Evolutionary conservation across 352 stramenopile genomes (phyloP).

Genomic region (Globisporangium spinosum): DNA sequence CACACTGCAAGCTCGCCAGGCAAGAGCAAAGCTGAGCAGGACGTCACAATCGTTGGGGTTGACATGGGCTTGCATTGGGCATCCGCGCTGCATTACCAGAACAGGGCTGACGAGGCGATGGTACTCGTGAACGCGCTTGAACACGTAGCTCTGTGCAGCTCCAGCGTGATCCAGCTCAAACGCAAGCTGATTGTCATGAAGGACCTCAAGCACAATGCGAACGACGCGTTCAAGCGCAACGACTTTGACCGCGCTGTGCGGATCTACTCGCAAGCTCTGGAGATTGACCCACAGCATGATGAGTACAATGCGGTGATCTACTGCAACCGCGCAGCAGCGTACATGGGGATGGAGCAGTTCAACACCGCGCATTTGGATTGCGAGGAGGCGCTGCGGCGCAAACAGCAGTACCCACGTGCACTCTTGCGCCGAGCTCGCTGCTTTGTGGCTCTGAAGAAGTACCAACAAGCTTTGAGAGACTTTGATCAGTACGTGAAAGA

Average conservation of each 20-base stretch:
- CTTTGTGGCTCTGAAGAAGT: slow-evolving; percentile 55
- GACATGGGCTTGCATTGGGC: slow-evolving; percentile 59
- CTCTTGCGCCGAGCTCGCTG: slow-evolving; percentile 70
- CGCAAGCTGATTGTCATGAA: slow-evolving; percentile 63
- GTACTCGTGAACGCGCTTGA: slow-evolving; percentile 54
- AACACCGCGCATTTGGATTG: slow-evolving; percentile 71
- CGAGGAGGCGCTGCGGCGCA: slow-evolving; percentile 60
- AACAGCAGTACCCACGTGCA: slow-evolving; percentile 52
- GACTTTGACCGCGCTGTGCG: slow-evolving; percentile 50
- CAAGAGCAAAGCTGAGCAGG: slow-evolving; percentile 25
- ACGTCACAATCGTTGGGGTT: slow-evolving; percentile 51
- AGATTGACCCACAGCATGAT: slow-evolving; percentile 61
- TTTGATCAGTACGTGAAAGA: slow-evolving; percentile 71
- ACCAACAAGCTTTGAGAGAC: slow-evolving; percentile 57
- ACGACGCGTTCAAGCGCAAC: slow-evolving; percentile 57
- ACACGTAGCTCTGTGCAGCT: slow-evolving; percentile 59
- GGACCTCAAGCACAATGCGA: slow-evolving; percentile 60
- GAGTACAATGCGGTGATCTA: slow-evolving; percentile 76
- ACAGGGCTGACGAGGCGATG: slow-evolving; percentile 61
- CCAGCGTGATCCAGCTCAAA: slow-evolving; percentile 69
- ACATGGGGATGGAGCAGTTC: slow-evolving; percentile 70
- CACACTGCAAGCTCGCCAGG: not conserved
- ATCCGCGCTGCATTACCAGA: slow-evolving; percentile 66
- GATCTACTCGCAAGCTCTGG: slow-evolving; percentile 64
- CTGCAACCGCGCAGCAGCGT: slow-evolving; percentile 76